Percentiles rank a stretch among this genome's conserved stretches.
phyloP scores from a whole-genome alignment of 2,329 filamentous ascomycete species.

The Purpureocillium takamizusanense region DNA sequence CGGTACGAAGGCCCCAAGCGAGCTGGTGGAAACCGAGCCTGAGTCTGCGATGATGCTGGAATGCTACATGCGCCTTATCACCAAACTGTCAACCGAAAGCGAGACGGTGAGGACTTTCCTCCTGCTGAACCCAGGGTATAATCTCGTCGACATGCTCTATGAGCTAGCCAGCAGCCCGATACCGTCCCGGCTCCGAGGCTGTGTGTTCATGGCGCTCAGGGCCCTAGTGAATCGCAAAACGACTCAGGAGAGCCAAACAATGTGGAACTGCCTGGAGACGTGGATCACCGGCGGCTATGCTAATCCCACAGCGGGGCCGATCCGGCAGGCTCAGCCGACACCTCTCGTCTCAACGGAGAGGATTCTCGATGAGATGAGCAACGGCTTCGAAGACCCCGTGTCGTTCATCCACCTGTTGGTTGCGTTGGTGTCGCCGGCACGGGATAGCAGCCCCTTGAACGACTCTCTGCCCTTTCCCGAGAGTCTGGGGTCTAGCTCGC shows the following conservation, averaged over 20 bases:
- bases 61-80: constrained; percentile 81
- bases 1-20: constrained; percentile 50
- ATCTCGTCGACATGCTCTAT: constrained; percentile 65
- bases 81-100: constrained; percentile 72
- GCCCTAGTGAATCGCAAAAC: constrained; percentile 70
- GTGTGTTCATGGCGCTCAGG: constrained; percentile 70
- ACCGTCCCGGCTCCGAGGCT: constrained; percentile 68
- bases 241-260: constrained; percentile 53
- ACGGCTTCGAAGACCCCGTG: constrained; percentile 76
- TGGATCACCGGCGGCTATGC: constrained; percentile 62
- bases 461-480: constrained; percentile 83
- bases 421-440: constrained; percentile 58
- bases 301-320: constrained; percentile 20
- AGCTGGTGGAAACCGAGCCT: constrained; percentile 71
- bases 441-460: constrained; percentile 52
- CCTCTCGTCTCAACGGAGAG: constrained; percentile 45
- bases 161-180: constrained; percentile 71
- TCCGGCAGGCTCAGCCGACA: constrained; percentile 21
- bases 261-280: constrained; percentile 75
- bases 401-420: constrained; percentile 74
- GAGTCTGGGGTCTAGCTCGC: constrained; percentile 65
- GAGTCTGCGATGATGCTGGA: constrained; percentile 97
- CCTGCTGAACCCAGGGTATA: constrained; percentile 54
- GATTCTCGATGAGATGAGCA: constrained; percentile 65
- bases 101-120: constrained; percentile 64